phyloP scores from a whole-genome alignment of 495 filamentous ascomycete genomes.

The Stereocaulon alpinum region DNA sequence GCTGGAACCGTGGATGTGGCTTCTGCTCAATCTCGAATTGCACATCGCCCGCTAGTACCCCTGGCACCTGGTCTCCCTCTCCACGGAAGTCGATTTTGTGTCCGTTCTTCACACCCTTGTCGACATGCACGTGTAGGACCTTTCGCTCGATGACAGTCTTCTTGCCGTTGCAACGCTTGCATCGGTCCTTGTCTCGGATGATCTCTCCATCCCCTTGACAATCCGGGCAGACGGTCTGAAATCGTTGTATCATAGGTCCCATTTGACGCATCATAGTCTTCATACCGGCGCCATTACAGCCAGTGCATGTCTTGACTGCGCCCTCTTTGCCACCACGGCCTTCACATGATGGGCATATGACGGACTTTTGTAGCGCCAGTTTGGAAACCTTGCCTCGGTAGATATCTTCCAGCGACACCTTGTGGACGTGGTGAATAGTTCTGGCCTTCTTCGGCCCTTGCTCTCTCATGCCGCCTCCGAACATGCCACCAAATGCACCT shows the following conservation, averaged over 20 bases:
- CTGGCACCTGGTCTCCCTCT: conserved; percentile 93
- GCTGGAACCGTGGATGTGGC: conserved; percentile 87
- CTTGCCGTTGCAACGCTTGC: conserved; percentile 90
- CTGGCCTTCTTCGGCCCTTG: conserved; percentile 86
- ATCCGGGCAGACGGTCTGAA: conserved; percentile 98
- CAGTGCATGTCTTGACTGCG: conserved; percentile 79
- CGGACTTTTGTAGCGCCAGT: conserved; percentile 90
- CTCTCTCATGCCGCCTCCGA: conserved; percentile 73
- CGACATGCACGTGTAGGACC: conserved; percentile 95
- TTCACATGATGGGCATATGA: conserved; percentile 92
- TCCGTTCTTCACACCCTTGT: conserved; percentile 84
- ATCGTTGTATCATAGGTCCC: conserved; percentile 99
- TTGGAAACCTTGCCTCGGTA: conserved; percentile 98
- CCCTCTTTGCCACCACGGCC: conserved; percentile 96
- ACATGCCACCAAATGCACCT: conserved; percentile 71
- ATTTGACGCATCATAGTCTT: conserved; percentile 99
- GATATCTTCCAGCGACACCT: conserved; percentile 94
- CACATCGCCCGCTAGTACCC: conserved; percentile 85
- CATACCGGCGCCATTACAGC: conserved; percentile 90
- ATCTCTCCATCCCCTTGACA: conserved; percentile 95
- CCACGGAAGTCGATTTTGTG: conserved; percentile 94
- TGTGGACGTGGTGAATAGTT: conserved; percentile 94
- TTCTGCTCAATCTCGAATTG: conserved; percentile 98
- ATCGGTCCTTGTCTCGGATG: conserved; percentile 89
- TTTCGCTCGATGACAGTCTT: conserved; percentile 97